Conservation (phyloP, 2,329 filamentous ascomycete genomes). For the Calonectria ilicicola region DNA sequence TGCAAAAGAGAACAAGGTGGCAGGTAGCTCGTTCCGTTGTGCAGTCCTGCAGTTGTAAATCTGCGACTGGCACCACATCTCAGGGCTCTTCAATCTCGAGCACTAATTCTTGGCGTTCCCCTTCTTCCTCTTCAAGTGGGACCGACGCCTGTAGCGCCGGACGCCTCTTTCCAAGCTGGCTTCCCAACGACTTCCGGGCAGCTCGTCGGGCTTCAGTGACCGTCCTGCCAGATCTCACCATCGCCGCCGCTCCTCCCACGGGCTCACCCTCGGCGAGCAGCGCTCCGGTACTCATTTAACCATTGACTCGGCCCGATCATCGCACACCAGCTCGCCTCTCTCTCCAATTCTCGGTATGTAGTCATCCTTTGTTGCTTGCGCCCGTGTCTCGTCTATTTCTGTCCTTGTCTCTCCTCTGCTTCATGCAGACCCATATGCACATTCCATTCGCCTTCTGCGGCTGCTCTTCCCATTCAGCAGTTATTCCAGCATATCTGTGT, state of each 20-base stretch:
- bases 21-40: background rate
- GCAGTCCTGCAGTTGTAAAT: background rate
- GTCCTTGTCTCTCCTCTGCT: constrained; percentile 16
- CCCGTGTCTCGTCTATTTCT: constrained; percentile 38
- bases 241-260: constrained; percentile 62
- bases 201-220: constrained; percentile 67
- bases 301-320: constrained; percentile 44
- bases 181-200: constrained; percentile 60
- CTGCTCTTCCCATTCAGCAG: constrained; percentile 20
- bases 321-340: constrained; percentile 50
- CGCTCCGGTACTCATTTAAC: constrained; percentile 46
- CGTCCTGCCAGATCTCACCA: constrained; percentile 61
- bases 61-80: background rate
- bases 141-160: constrained; percentile 35
- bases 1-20: background rate
- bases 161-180: constrained; percentile 59
- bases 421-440: constrained; percentile 17
- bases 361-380: constrained; percentile 16
- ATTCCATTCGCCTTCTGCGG: constrained; percentile 16
- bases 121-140: constrained; percentile 19
- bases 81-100: background rate
- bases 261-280: constrained; percentile 47
- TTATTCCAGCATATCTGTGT: background rate
- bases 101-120: constrained; percentile 1
- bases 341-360: constrained; percentile 69